phyloP scores from a whole-genome alignment of 345 rosid species.

The Citrus inodora region DNA sequence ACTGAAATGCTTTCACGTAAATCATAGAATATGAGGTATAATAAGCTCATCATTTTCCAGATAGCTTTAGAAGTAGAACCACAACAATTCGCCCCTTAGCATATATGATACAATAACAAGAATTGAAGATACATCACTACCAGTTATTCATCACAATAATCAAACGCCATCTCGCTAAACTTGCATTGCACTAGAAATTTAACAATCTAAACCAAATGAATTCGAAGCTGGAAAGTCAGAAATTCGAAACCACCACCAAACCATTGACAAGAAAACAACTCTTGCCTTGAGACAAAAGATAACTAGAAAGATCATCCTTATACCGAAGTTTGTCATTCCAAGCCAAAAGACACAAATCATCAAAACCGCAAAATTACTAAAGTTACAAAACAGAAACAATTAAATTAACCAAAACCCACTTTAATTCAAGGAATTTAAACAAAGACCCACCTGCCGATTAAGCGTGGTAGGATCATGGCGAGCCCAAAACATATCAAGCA shows the following conservation, averaged over 20 bases:
- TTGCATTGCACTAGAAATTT: neutral
- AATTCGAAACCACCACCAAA: neutral
- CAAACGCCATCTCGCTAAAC: neutral
- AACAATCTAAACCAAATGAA: neutral
- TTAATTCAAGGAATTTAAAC: neutral
- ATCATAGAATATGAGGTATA: neutral
- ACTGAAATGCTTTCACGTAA: neutral
- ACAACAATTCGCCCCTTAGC: too few species aligned
- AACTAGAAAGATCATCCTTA: neutral
- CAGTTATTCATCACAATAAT: neutral
- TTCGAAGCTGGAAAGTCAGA: neutral
- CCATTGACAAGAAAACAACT: neutral
- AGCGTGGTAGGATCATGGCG: slow-evolving; percentile 89
- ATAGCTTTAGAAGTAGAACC: neutral
- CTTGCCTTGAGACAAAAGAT: neutral
- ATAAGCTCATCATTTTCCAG: neutral
- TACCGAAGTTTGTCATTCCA: neutral
- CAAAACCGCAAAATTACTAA: neutral
- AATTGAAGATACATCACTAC: neutral
- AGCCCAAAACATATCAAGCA: slow-evolving; percentile 85
- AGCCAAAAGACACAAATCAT: neutral
- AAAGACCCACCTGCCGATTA: slow-evolving; percentile 76
- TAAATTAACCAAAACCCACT: neutral
- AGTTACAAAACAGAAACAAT: neutral
- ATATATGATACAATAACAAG: neutral